Percentiles rank a stretch among this genome's conserved stretches.
Evolutionary conservation across 2,329 filamentous ascomycete species (phyloP).

Genomic region (Trichoderma asperellum): DNA sequence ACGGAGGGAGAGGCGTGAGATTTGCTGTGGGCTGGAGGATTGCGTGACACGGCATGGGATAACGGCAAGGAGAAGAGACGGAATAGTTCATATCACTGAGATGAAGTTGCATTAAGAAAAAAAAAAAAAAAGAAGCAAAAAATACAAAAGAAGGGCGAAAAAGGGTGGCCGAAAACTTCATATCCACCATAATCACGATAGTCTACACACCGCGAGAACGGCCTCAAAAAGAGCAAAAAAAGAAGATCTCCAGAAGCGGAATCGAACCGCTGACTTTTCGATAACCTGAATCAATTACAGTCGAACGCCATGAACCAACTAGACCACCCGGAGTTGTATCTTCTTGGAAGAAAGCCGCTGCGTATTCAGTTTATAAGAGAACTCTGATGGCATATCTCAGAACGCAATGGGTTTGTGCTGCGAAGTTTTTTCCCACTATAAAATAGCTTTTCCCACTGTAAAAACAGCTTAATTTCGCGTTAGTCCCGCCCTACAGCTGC

Average conservation of each 20-base stretch:
- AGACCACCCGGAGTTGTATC: conserved; percentile 35
- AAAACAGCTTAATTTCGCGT: background rate
- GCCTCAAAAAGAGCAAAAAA: background rate
- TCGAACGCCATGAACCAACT: conserved; percentile 38
- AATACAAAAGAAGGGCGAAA: background rate
- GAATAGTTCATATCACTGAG: background rate
- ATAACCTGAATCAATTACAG: conserved; percentile 35
- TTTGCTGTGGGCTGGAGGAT: background rate
- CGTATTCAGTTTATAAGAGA: conserved; percentile 2
- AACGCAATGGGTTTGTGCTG: too few relatives aligned
- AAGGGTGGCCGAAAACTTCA: background rate
- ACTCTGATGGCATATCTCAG: background rate
- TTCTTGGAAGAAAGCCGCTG: background rate
- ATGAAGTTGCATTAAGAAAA: background rate
- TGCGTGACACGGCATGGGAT: background rate
- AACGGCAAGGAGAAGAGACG: background rate
- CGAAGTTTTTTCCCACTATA: background rate
- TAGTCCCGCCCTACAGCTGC: background rate
- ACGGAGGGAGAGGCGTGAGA: background rate
- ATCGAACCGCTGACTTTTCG: conserved; percentile 39
- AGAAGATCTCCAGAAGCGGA: conserved; percentile 29
- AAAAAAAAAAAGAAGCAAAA: background rate
- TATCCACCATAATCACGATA: background rate
- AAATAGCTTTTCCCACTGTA: background rate
- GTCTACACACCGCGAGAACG: background rate